These are phyloP conservation scores for Myriangium duriaei DNA, from an alignment of 2,329 filamentous ascomycete genomes.

Conservation along the genomic window DNA sequence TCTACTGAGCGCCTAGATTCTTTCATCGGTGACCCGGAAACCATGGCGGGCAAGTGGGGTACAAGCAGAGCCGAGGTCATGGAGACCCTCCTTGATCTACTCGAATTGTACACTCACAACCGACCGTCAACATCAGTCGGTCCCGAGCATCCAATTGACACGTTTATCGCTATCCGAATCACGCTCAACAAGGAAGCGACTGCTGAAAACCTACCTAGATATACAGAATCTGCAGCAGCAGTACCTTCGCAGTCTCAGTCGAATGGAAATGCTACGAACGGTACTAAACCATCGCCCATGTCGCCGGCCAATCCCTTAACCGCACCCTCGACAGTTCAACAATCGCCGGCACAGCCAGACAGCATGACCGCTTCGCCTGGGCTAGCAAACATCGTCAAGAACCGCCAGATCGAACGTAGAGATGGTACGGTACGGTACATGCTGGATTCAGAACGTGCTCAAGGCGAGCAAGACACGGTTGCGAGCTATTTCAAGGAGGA, in stretches of 20 bases:
- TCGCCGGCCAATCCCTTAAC: constrained; percentile 6
- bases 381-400: constrained; percentile 18
- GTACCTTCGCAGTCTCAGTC: constrained; percentile 22
- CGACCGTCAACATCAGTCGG: constrained; percentile 63
- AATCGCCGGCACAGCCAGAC: constrained; percentile 24
- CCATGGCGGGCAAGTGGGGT: constrained; percentile 34
- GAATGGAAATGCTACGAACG: constrained; percentile 23
- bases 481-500: constrained; percentile 58
- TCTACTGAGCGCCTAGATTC: constrained; percentile 31
- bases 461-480: constrained; percentile 56
- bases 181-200: constrained; percentile 72
- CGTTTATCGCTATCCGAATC: constrained; percentile 79
- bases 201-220: constrained; percentile 46
- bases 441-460: constrained; percentile 65
- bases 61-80: constrained; percentile 35
- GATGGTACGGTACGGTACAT: constrained; percentile 82
- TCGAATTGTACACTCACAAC: constrained; percentile 87
- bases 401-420: constrained; percentile 30
- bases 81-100: constrained; percentile 79
- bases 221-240: constrained; percentile 35
- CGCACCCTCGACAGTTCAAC: constrained; percentile 6
- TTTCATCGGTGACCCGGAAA: constrained; percentile 31
- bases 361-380: constrained; percentile 18
- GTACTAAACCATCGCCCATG: constrained; percentile 10
- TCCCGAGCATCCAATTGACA: constrained; percentile 56